phyloP scores from a whole-genome alignment of 225 moss, liverwort and hornwort species.

The Anthoceros angustus region DNA sequence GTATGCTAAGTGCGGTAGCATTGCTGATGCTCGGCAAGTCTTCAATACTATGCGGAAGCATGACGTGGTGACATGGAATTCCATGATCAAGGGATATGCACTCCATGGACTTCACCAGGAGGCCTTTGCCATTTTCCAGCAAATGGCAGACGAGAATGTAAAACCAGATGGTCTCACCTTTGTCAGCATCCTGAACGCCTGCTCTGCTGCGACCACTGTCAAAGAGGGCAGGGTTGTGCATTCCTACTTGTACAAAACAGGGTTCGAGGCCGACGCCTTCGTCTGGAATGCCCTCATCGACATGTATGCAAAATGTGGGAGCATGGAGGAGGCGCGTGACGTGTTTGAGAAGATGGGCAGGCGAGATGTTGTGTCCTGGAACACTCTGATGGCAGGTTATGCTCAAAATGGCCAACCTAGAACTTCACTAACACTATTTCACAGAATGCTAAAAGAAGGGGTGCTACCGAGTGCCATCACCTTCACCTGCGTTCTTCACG shows the following conservation, averaged over 20 bases:
- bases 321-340: slow-evolving; percentile 1
- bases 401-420: background rate
- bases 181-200: background rate
- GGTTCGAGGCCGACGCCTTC: slow-evolving; percentile 1
- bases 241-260: background rate
- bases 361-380: background rate
- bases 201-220: background rate
- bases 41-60: background rate
- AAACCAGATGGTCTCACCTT: background rate
- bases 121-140: background rate
- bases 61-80: background rate
- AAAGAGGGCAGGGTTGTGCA: background rate
- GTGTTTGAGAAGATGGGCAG: background rate
- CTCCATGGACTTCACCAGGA: background rate
- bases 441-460: background rate
- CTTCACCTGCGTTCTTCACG: background rate
- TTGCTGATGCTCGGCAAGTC: background rate
- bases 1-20: background rate
- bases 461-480: background rate
- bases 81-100: slow-evolving; percentile 4
- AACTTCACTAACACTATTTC: background rate
- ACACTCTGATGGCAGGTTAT: background rate
- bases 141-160: background rate
- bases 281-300: slow-evolving; percentile 4
- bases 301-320: slow-evolving; percentile 1